Evolutionary conservation across 2,329 filamentous ascomycete genomes (phyloP).

Genomic region (Ophiostoma montium): DNA sequence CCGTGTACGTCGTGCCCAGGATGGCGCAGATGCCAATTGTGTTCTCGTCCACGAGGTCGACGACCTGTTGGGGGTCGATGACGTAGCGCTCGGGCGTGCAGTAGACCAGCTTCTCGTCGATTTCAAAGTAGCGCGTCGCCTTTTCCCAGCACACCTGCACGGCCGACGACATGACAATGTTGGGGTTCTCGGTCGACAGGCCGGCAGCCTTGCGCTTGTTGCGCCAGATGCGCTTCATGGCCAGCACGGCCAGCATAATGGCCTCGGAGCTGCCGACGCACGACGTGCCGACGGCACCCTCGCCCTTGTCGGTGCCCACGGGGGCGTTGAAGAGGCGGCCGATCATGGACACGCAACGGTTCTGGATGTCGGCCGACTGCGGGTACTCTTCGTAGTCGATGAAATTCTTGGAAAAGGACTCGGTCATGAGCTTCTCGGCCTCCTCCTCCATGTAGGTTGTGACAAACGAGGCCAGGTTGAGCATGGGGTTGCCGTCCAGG

Average conservation of each 20-base stretch:
- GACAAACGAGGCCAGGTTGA: conserved; percentile 35
- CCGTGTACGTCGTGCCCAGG: conserved; percentile 85
- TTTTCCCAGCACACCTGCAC: conserved; percentile 99
- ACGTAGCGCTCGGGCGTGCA: conserved; percentile 46
- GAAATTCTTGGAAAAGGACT: conserved; percentile 90
- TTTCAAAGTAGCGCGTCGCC: conserved; percentile 75
- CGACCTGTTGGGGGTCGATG: conserved; percentile 48
- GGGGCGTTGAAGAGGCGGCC: conserved; percentile 78
- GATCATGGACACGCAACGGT: conserved; percentile 85
- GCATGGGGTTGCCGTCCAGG: conserved; percentile 79
- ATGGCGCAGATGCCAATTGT: conserved; percentile 88
- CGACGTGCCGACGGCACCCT: conserved; percentile 68
- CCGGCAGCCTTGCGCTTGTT: conserved; percentile 72
- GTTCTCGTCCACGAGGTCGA: conserved; percentile 49
- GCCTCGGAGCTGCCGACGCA: conserved; percentile 83
- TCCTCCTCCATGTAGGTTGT: conserved; percentile 51
- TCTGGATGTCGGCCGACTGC: conserved; percentile 72
- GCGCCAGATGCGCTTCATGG: conserved; percentile 94
- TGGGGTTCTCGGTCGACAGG: conserved; percentile 67
- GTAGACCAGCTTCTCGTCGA: conserved; percentile 73
- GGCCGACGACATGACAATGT: conserved; percentile 90
- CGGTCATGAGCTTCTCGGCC: conserved; percentile 88
- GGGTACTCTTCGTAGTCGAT: conserved; percentile 82
- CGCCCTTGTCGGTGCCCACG: conserved; percentile 30
- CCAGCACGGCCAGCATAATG: conserved; percentile 69